phyloP scores from a whole-genome alignment of 768 basidiomycete species.

The Nidularia sp. region DNA sequence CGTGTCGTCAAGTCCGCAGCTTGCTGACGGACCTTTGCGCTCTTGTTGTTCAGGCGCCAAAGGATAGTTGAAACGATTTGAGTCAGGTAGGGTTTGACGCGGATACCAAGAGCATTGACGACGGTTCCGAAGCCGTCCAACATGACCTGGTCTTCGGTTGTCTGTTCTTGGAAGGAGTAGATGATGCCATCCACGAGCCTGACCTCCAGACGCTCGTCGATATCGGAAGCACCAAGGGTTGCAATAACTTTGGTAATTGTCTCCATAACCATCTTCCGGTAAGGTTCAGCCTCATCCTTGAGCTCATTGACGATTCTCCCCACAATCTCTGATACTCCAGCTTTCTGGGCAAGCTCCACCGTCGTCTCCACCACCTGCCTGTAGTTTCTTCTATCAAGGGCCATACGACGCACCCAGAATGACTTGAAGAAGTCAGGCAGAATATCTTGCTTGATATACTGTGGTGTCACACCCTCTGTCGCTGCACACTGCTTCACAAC shows the following conservation, averaged over 20 bases:
- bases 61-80: conserved; percentile 99
- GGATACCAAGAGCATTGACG: conserved; percentile 92
- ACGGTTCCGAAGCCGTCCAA: conserved; percentile 97
- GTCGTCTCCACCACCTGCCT: conserved; percentile 98
- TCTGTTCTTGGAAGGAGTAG: conserved; percentile 99
- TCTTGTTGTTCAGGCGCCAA: conserved; percentile 99
- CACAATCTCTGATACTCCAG: conserved; percentile 95
- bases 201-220: conserved; percentile 93
- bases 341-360: conserved; percentile 95
- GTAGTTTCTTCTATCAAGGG: conserved; percentile 93
- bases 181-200: conserved; percentile 97
- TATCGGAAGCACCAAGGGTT: conserved; percentile 92
- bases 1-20: conserved; percentile 98
- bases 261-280: conserved; percentile 99
- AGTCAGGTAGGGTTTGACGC: conserved; percentile 97
- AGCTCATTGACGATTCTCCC: conserved; percentile 84
- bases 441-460: conserved; percentile 96
- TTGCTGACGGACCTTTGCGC: conserved; percentile 97
- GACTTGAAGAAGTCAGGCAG: conserved; percentile 99
- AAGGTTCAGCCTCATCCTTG: conserved; percentile 88
- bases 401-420: conserved; percentile 99
- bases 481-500: conserved; percentile 99
- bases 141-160: conserved; percentile 99
- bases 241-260: conserved; percentile 96
- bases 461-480: conserved; percentile 94